Conservation (phyloP, 2,329 filamentous ascomycete species). For the Aspergillus carbonarius region DNA sequence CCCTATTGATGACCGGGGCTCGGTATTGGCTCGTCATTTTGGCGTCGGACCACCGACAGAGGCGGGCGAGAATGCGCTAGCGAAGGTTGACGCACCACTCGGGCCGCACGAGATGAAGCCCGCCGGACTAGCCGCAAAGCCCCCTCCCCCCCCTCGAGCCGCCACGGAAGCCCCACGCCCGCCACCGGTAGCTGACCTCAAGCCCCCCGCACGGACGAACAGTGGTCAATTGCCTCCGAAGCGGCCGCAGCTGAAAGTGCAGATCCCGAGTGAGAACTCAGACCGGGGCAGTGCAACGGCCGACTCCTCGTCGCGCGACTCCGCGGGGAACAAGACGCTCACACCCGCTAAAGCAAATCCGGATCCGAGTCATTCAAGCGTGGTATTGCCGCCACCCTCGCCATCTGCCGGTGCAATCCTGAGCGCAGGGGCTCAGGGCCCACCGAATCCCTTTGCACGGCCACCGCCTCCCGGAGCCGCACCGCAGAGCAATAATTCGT, state of each 20-base stretch:
- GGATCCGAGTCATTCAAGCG: constrained; percentile 62
- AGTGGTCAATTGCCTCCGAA: constrained; percentile 68
- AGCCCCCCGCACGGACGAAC: constrained; percentile 74
- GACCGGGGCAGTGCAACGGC: constrained; percentile 71
- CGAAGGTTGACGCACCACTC: constrained; percentile 34
- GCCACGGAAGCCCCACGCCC: constrained; percentile 46
- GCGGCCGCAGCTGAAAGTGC: constrained; percentile 82
- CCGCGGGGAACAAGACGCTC: constrained; percentile 59
- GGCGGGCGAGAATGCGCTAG: constrained; percentile 41
- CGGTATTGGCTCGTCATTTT: constrained; percentile 81
- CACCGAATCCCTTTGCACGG: constrained; percentile 91
- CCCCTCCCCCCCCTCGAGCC: constrained; percentile 53
- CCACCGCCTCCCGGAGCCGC: constrained; percentile 66
- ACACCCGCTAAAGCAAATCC: constrained; percentile 56
- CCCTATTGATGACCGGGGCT: constrained; percentile 89
- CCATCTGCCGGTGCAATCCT: constrained; percentile 82
- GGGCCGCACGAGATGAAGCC: constrained; percentile 41
- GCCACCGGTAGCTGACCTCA: constrained; percentile 64
- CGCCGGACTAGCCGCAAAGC: constrained; percentile 36
- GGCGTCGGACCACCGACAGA: constrained; percentile 61
- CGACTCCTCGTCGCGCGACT: constrained; percentile 64
- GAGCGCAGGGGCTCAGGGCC: constrained; percentile 86
- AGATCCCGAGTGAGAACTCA: constrained; percentile 89
- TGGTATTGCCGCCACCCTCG: constrained; percentile 88
- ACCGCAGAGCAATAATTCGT: constrained; percentile 43